phyloP scores from a whole-genome alignment of 208 protist species.

The Entamoeba invadens region DNA sequence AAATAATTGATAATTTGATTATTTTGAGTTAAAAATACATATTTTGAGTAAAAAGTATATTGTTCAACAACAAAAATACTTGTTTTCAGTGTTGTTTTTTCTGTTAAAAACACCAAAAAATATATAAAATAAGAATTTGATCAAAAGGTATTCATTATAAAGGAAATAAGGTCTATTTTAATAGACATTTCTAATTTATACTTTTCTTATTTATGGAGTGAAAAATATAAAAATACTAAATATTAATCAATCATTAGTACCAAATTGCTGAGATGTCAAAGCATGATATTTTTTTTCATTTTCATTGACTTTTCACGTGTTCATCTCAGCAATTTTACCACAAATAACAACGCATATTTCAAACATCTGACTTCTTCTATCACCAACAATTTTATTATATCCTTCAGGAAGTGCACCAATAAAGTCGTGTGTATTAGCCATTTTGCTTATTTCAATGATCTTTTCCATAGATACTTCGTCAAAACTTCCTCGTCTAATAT shows the following conservation, averaged over 20 bases:
- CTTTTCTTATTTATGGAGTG: too few relatives aligned
- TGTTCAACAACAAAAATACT: too few relatives aligned
- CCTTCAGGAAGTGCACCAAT: neutral
- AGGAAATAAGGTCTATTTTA: too few relatives aligned
- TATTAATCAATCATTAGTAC: neutral
- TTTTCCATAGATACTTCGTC: neutral
- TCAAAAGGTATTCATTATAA: too few relatives aligned
- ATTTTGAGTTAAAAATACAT: too few relatives aligned
- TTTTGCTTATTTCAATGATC: neutral
- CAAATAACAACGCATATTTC: slow-evolving; percentile 71
- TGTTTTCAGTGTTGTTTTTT: too few relatives aligned
- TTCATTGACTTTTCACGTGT: slow-evolving; percentile 54
- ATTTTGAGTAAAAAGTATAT: too few relatives aligned
- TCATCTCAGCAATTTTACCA: slow-evolving; percentile 59
- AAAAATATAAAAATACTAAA: too few relatives aligned
- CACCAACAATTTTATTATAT: neutral
- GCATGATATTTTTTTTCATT: neutral
- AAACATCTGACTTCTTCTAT: neutral
- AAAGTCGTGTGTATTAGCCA: neutral
- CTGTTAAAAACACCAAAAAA: too few relatives aligned
- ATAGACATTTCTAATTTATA: too few relatives aligned
- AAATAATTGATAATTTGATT: too few relatives aligned
- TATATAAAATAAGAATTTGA: too few relatives aligned
- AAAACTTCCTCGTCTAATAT: neutral
- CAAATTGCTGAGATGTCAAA: neutral